Evolutionary conservation across 805 yeast species (phyloP), one percentile per base, ranked within the genome.

Genomic region (Saccharomycopsis olivae): DNA sequence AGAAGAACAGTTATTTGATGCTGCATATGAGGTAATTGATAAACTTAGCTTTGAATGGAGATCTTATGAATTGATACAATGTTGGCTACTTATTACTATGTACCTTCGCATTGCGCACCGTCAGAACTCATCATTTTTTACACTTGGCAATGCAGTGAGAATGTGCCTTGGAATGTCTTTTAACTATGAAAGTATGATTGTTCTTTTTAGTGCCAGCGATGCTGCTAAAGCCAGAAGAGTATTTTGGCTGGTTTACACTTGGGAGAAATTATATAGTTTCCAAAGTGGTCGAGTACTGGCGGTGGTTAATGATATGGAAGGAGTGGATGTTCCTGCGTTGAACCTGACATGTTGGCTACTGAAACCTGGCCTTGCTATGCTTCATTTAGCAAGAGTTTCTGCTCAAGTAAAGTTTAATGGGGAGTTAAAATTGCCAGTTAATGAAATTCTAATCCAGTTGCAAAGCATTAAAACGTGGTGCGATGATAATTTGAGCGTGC

Each of bases 221-320:
- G 49, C n/a, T 15, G 43, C 62, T 10, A 74, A 74, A 49, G 66
- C 71, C 1, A 60, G 59, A 47, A 58, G 78, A 36, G 63, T 74
- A 1, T 76, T 71, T 51, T 75, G 78, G 75, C 47, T 65, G 15
- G 70, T 69, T 4, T 76, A 66, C 48, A 64, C 71, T 1, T 59
- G 71, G 58, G 83, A 76, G 48, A 60, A 75, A 44, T 43, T 73
- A n/a, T 35, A 59, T 47, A 56, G 52, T 60, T 58, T 20, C 54
- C 23, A 46, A 52, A 16, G n/a, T 20, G 35, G 13, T 2, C n/a
- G n/a, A 32, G 21, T 10, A 18, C 17, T 15, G 9, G 35, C n/a
- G 11, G 17, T 32, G 8, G 10, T 10, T 14, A n/a, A 32, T 17
- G 35, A 32, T 20, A 14, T 9, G 9, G 17, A 14, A 16, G 21